Evolutionary conservation across 2,329 filamentous ascomycete species (phyloP), one percentile per base, ranked within the genome.

Genomic region (Neofusicoccum ribis): DNA sequence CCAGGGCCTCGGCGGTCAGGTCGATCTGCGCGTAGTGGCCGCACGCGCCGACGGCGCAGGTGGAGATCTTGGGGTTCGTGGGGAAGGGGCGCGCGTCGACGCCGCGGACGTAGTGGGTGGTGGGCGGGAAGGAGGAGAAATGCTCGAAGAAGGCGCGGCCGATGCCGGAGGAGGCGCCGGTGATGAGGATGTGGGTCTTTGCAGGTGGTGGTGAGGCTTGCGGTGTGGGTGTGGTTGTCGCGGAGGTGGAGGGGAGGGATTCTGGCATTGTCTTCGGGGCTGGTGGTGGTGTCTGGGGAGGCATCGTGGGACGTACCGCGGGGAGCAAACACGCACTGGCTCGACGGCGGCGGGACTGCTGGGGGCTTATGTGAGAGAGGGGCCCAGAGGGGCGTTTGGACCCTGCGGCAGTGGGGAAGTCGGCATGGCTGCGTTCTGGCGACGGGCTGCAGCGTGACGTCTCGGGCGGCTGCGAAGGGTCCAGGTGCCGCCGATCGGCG

Each of bases 121-220:
- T 47, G 51, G 43, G 20, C 17, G 63, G 36, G 52, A 58, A 36
- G 44, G 41, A 23, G n/a, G 63, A 43, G 36, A 31, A 65, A 52
- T 65, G 63, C 37, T 50, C 43, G 39, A 78, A 46, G 59, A 79
- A 78, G 17, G 72, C 75, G 3, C 70, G 70, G 20, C 78, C 78
- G 17, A 80, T 68, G n/a, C 78, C 78, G 64, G 71, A 76, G 36
- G 77, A 75, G 2, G 77, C 76, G 36, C 78, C 78, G 5, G 77
- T 72, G 34, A 79, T 70, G 34, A 79, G 62, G 14, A 80, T 71
- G 7, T 70, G 64, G 5, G 52, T 17, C 47, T 60, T 61, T 2
- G 1, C 5, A 1, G 17, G 64, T 65, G 11, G 68, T 69, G 36
- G 72, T 65, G 59, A 70, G 9, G 23, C 2, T 17, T 47, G 39